Conservation (phyloP, 2,329 filamentous ascomycete genomes). For the Aspergillaceae sp. region DNA sequence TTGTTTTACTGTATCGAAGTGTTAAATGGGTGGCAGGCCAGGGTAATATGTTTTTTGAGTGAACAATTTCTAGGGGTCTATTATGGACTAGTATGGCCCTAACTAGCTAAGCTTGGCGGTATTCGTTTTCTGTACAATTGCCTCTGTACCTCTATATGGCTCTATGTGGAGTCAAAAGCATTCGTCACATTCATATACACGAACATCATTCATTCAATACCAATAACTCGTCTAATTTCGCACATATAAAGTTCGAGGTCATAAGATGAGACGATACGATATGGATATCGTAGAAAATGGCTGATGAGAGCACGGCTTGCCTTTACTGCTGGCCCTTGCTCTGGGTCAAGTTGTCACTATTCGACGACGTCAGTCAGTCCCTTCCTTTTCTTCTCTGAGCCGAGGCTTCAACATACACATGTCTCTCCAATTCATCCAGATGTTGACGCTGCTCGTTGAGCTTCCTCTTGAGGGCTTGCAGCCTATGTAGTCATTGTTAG, state of each 20-base stretch:
- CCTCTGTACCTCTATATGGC: too few species aligned
- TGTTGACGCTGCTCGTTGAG: conserved; percentile 71
- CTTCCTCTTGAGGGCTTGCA: conserved; percentile 60
- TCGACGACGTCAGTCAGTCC: neutral
- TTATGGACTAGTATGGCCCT: neutral
- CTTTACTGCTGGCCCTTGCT: conserved; percentile 52
- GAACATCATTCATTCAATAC: too few species aligned
- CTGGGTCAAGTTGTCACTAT: conserved; percentile 68
- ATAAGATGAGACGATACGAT: neutral
- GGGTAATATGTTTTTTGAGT: too few species aligned
- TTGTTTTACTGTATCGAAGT: neutral
- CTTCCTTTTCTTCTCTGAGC: neutral
- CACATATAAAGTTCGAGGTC: too few species aligned
- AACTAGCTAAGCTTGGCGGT: neutral
- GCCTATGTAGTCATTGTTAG: conserved; percentile 33
- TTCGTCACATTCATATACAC: too few species aligned
- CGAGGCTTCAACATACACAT: conserved; percentile 57
- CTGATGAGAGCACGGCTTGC: neutral
- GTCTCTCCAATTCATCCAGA: conserved; percentile 73
- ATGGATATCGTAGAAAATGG: neutral
- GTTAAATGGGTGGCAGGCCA: too few species aligned
- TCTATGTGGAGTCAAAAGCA: neutral
- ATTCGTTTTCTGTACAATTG: too few species aligned
- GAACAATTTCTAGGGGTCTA: too few species aligned
- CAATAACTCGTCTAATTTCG: too few species aligned